Evolutionary conservation across 106 monocot genomes (phyloP), one percentile per base, ranked within the genome.

Genomic region (Alisma plantagoaquatica): DNA sequence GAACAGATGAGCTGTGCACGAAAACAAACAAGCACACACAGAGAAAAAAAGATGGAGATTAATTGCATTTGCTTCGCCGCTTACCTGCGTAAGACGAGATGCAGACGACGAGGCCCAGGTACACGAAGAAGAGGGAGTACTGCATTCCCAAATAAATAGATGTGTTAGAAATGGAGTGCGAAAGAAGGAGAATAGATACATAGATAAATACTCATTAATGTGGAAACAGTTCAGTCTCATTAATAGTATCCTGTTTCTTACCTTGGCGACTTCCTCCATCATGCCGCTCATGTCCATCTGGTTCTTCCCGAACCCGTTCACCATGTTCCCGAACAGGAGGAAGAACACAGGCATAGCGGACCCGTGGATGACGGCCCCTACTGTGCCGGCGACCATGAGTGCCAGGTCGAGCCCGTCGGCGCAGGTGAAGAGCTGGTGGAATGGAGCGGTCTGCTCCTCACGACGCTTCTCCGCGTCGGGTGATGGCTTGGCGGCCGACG

Each of bases 261-360:
- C 91, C 77, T 91, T 91, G 72, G 84, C 74, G 59, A 91, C 91
- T 64, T 91, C 84, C 18, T 74, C 70, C 45, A 81, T 91, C 91
- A 91, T 91, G 54, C 31, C 56, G 43, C 43, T 25, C 52, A 91
- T 77, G 30, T 81, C 44, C 25, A 48, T 22, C 69, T 91, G 91
- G 72, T 91, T 91, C 75, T 91, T 91, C 29, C 91, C 91, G 70
- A 91, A 91, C 31, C 91, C 91, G 41, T 91, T 91, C 49, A 91
- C 67, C 62, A 91, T 75, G 21, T 84, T 62, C 31, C 91, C 91
- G 29, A 91, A 84, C 35, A 91, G 69, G 51, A 91, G 84, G 81
- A 91, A 91, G 69, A 91, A 91, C n/a, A 81, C 77, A 9, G 91
- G 91, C 91, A 91, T 91, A 70, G 91, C 77, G 33, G 84, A 79